These are phyloP conservation scores for Mycena rebaudengoi DNA, from an alignment of 768 basidiomycete genomes.

Conservation along the genomic window DNA sequence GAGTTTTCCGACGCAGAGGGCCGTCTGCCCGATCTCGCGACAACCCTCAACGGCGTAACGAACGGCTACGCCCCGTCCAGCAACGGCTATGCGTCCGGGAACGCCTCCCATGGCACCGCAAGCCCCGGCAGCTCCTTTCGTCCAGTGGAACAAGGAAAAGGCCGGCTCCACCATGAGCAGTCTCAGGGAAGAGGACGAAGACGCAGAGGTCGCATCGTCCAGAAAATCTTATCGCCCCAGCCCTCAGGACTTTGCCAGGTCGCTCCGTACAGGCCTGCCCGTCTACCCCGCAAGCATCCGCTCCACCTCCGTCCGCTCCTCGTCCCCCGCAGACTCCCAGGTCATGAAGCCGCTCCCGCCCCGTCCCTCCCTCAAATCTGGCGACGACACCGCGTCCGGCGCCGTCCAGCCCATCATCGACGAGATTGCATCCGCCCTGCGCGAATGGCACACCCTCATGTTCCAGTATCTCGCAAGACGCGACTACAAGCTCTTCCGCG, in stretches of 20 bases:
- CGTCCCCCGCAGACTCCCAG: constrained; percentile 71
- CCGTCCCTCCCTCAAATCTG: constrained; percentile 92
- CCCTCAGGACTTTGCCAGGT: constrained; percentile 79
- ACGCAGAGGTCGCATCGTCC: constrained; percentile 44
- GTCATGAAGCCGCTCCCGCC: constrained; percentile 82
- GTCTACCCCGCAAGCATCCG: constrained; percentile 82
- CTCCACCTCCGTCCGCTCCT: constrained; percentile 51
- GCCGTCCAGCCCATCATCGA: constrained; percentile 90
- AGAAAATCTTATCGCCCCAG: constrained; percentile 76
- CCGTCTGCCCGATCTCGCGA: constrained; percentile 78
- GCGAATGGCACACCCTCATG: constrained; percentile 95
- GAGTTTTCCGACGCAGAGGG: constrained; percentile 90
- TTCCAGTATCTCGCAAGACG: constrained; percentile 90
- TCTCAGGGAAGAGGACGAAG: constrained; percentile 71
- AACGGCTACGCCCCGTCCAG: constrained; percentile 30
- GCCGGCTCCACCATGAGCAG: constrained; percentile 61
- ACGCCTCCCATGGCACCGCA: constrained; percentile 44
- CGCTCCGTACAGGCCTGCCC: constrained; percentile 74
- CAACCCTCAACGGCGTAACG: constrained; percentile 53
- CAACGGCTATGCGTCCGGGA: constrained; percentile 22
- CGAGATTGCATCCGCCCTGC: constrained; percentile 94
- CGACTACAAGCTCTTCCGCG: constrained; percentile 89
- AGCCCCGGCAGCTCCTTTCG: constrained; percentile 56
- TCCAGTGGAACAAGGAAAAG: constrained; percentile 54
- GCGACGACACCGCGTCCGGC: constrained; percentile 91